phyloP scores from a whole-genome alignment of 2,329 filamentous ascomycete genomes.

The Botrytis paeoniae region DNA sequence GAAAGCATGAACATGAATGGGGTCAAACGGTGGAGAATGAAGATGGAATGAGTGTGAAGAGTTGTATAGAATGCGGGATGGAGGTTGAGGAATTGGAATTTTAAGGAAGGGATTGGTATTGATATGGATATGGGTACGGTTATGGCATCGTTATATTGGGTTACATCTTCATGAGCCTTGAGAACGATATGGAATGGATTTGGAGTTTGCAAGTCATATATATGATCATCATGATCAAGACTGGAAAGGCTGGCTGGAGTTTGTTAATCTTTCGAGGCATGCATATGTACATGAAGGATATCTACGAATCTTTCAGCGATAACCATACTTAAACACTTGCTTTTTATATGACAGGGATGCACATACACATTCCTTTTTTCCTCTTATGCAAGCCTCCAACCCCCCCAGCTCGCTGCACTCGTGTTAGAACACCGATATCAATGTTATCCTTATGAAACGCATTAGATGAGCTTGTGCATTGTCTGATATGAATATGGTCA shows the following conservation, averaged over 20 bases:
- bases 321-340: background rate
- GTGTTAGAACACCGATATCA: background rate
- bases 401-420: background rate
- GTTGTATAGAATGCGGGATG: conserved; percentile 71
- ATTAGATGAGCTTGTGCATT: background rate
- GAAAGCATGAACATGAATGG: conserved; percentile 88
- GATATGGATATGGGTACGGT: no score
- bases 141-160: background rate
- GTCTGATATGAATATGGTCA: background rate
- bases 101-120: conserved; percentile 19
- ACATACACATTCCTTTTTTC: background rate
- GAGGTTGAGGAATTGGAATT: conserved; percentile 67
- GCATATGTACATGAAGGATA: background rate
- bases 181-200: background rate
- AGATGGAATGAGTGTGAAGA: conserved; percentile 76
- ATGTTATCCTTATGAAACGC: background rate
- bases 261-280: background rate
- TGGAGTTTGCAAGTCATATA: background rate
- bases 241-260: background rate
- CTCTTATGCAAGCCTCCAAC: background rate
- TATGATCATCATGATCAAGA: background rate
- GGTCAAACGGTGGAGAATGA: conserved; percentile 65
- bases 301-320: background rate
- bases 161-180: background rate
- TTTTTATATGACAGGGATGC: background rate